Base-by-base conservation (phyloP, 2,329 filamentous ascomycete genomes). In the Neopestalotiopsis clavispora region DNA sequence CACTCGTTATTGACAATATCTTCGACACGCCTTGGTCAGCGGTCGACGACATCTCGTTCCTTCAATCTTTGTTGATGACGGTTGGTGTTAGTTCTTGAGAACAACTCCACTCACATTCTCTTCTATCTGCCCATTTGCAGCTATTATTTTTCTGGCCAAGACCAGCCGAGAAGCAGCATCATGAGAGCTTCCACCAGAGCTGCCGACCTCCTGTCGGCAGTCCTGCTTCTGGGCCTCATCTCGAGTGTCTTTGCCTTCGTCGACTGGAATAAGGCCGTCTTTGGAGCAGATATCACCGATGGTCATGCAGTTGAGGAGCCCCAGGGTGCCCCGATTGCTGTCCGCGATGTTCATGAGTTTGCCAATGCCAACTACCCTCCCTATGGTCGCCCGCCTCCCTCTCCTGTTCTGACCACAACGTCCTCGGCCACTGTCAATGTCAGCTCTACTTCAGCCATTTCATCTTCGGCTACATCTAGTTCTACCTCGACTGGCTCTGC, bases 141-240 rank as follows among this genome's bases (percentile, higher is more conserved):
- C 30, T 28, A 7, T 59, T 9, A 40, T 65, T 69, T 32, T 58
- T 40, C 30, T 7, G 28, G 34, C 14, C 12, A 32, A 10, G 20
- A 13, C 14, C n/a, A 12, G 28, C 14, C 17, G 40, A 56, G 28
- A 38, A 42, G n/a, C n/a, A 13, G 52, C 75, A 78, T 45, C 67
- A 85, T 85, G 84, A 82, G 78, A 71, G 74, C 68, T 32, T 78
- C 72, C 14, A 74, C 74, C 74, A 70, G 80, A 66, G 70, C 75
- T 71, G 67, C 75, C 70, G 75, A 78, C 74, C 66, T 82, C 38
- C 69, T 78, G 71, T 80, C 78, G 73, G 78, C 77, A 67, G 68
- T 76, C 32, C 42, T 76, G 62, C 67, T 83, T 28, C 59, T 80
- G 17, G 65, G 71, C 65, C 76, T 63, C 59, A 13, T 76, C 40